Percentiles rank a stretch among this genome's conserved stretches.
These are phyloP conservation scores for Nemania bipapillata DNA, from an alignment of 2,329 filamentous ascomycete genomes.

Conservation along the genomic window DNA sequence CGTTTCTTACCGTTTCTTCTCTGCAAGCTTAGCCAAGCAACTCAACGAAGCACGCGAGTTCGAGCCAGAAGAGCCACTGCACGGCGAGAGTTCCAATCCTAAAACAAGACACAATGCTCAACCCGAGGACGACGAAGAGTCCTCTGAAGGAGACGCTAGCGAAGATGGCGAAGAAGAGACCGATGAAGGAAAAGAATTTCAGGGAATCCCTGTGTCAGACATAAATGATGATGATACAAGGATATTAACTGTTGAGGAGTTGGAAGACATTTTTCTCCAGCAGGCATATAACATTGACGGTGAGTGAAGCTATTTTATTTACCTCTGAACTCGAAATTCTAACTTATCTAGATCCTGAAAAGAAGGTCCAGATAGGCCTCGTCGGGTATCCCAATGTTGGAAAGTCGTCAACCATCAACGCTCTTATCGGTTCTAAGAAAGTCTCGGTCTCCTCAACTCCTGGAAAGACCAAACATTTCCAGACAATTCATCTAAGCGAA, in stretches of 20 bases:
- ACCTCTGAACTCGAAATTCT: conserved; percentile 29
- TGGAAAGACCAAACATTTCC: conserved; percentile 99
- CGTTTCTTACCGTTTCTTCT: conserved; percentile 96
- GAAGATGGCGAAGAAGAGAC: conserved; percentile 44
- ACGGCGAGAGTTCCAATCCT: conserved; percentile 48
- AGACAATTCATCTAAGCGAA: conserved; percentile 93
- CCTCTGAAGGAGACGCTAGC: conserved; percentile 46
- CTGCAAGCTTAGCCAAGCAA: conserved; percentile 90
- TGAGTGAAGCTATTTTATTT: conserved; percentile 50
- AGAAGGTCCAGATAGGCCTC: conserved; percentile 87
- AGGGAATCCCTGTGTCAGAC: conserved; percentile 54
- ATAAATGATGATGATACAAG: conserved; percentile 70
- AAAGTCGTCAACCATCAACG: conserved; percentile 99
- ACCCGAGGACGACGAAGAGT: conserved; percentile 39
- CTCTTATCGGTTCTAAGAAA: conserved; percentile 97
- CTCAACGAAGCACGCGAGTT: conserved; percentile 77
- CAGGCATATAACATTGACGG: conserved; percentile 71
- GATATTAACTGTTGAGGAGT: conserved; percentile 91
- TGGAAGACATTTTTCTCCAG: conserved; percentile 86
- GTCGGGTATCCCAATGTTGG: conserved; percentile 99
- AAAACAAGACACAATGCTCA: conserved; percentile 48
- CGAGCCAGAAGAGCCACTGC: conserved; percentile 56
- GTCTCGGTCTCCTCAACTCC: conserved; percentile 97
- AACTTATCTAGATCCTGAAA: conserved; percentile 57
- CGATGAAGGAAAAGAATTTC: conserved; percentile 53